These are phyloP conservation scores for Cercophora samala DNA, from an alignment of 495 filamentous ascomycete genomes.

Conservation along the genomic window DNA sequence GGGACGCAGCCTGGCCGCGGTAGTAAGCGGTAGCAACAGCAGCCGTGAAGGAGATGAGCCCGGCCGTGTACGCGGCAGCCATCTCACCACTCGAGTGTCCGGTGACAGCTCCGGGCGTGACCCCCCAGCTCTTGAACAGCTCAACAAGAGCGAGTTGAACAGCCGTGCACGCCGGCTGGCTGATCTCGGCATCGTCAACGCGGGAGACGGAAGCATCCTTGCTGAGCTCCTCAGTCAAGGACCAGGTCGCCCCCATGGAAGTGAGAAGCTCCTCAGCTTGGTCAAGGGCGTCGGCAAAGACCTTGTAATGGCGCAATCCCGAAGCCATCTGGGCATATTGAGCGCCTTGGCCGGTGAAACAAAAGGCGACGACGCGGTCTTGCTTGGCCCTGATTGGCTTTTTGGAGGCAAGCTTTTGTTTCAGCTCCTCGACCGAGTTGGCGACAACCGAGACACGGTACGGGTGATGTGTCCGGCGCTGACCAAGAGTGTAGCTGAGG, in stretches of 20 bases:
- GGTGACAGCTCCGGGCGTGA: conserved; percentile 44
- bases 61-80: conserved; percentile 41
- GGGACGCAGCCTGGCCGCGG: conserved; percentile 31
- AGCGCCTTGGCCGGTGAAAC: conserved; percentile 42
- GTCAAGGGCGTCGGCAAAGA: conserved; percentile 10
- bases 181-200: conserved; percentile 14
- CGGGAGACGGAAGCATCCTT: conserved; percentile 7
- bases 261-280: not conserved
- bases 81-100: conserved; percentile 61
- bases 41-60: conserved; percentile 39
- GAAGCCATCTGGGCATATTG: conserved; percentile 50
- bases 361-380: conserved; percentile 32
- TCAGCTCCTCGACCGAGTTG: not conserved
- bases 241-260: conserved; percentile 23
- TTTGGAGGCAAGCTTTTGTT: not conserved
- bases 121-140: conserved; percentile 44
- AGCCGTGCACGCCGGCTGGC: conserved; percentile 45
- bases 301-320: conserved; percentile 34
- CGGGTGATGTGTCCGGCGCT: conserved; percentile 25
- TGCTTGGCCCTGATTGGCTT: not conserved
- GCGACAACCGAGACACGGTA: not conserved
- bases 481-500: conserved; percentile 34
- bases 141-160: conserved; percentile 51
- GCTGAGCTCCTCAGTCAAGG: conserved; percentile 19
- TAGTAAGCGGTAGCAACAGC: conserved; percentile 48